Evolutionary conservation across 768 basidiomycete genomes (phyloP).

Genomic region (Lyophyllum semitale): DNA sequence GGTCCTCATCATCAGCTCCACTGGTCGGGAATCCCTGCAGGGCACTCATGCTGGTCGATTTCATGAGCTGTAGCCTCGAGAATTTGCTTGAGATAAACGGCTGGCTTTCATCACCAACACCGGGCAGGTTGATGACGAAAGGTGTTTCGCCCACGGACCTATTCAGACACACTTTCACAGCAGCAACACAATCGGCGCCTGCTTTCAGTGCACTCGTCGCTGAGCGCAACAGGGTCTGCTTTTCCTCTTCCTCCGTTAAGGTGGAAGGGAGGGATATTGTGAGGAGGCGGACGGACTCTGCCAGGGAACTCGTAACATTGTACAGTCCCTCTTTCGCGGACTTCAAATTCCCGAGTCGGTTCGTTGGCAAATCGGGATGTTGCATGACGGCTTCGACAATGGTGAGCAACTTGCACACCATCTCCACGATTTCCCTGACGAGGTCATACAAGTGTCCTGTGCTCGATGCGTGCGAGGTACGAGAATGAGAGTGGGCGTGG

Average conservation of each 20-base stretch:
- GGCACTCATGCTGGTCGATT: constrained; percentile 34
- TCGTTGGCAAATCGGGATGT: constrained; percentile 67
- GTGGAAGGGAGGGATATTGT: constrained; percentile 50
- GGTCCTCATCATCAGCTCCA: constrained; percentile 55
- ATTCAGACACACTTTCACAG: constrained; percentile 81
- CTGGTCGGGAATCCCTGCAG: constrained; percentile 38
- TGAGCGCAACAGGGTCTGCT: constrained; percentile 72
- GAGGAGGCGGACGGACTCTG: constrained; percentile 82
- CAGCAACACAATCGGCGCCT: constrained; percentile 84
- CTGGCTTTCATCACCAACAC: constrained; percentile 43
- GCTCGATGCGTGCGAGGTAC: constrained; percentile 87
- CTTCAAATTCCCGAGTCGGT: constrained; percentile 66
- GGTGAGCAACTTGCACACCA: constrained; percentile 87
- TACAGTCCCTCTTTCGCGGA: constrained; percentile 81
- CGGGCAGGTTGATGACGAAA: constrained; percentile 67
- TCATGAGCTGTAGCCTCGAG: constrained; percentile 36
- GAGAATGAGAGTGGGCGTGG: constrained; percentile 91
- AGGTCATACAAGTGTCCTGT: constrained; percentile 94
- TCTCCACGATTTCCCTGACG: constrained; percentile 92
- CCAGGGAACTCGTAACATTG: constrained; percentile 81
- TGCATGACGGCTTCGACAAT: constrained; percentile 88
- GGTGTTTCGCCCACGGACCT: constrained; percentile 61
- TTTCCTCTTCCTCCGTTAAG: constrained; percentile 81
- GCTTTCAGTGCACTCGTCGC: constrained; percentile 88
- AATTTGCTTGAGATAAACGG: constrained; percentile 52